Evolutionary conservation across 306 rosid genomes (phyloP), one percentile per base, ranked within the genome.

Genomic region (Cicer judaicum): DNA sequence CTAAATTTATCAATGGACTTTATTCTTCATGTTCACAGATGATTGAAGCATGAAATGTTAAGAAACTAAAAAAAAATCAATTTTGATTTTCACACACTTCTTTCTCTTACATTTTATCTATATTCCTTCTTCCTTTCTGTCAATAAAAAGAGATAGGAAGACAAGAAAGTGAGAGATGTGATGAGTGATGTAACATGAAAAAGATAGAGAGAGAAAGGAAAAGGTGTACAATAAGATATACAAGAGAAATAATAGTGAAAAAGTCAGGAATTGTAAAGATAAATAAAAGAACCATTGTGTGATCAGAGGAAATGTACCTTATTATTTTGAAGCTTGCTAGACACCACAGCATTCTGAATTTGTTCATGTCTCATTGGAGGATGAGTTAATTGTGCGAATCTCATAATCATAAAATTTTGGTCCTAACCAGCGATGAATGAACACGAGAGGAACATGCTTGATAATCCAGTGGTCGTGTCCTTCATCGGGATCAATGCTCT

Each of bases 361-460:
- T 60, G 10, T 12, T 13, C 7, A 9, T 8, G 36, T 40, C 2
- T 40, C 13, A 7, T 15, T 14, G 24, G 46, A 41, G 12, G 50
- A 64, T 5, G 69, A 41, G 70, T 10, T 34, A 42, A 64, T 64
- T 5, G 34, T 41, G 38, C 36, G 50, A 16, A 42, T 42, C 6
- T 42, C 70, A 16, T 40, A 64, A 42, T 64, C 70, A 64, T 9
- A 6, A 13, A 15, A 8, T 10, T 64, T 64, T 9, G 52, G 70
- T 14, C 70, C 70, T 42, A 9, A 6, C 15, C 34, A 41, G 5
- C 10, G 52, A 64, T 11, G 52, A 42, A 64, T 42, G 24, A 19
- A 64, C 16, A 64, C 70, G 42, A 41, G 15, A 42, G 52, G 70
- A 42, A 64, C 50, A 39, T 64, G 70, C 34, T 41, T 64, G 70